A percentile compares a stretch with the other conserved stretches of the same genome.
These are phyloP conservation scores for Chara braunii DNA, from an alignment of 139 green algal species.

Conservation along the genomic window DNA sequence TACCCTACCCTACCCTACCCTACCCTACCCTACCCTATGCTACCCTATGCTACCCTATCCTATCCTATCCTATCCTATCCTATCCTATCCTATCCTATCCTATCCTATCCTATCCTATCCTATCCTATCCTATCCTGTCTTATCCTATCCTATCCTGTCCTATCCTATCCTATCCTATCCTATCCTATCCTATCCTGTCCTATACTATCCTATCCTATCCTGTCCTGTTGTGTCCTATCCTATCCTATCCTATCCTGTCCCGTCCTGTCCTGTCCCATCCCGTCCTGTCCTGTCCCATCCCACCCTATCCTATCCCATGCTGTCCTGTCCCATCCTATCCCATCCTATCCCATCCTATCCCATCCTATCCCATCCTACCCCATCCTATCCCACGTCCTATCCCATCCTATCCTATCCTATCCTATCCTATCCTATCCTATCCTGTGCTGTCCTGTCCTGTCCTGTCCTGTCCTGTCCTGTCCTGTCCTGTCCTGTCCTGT, in stretches of 20 bases:
- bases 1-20: not conserved
- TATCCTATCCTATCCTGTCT: constrained; percentile 23
- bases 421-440: constrained; percentile 2
- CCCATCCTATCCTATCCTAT: constrained; percentile 21
- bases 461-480: constrained; percentile 7
- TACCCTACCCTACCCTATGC: not conserved
- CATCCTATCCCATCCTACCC: constrained; percentile 28
- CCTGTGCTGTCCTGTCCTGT: constrained; percentile 10
- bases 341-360: constrained; percentile 26
- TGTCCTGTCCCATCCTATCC: constrained; percentile 17
- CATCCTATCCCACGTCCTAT: constrained; percentile 24
- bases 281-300: constrained; percentile 8
- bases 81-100: constrained; percentile 19
- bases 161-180: constrained; percentile 30
- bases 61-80: constrained; percentile 18
- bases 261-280: constrained; percentile 21
- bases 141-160: constrained; percentile 16
- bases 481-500: constrained; percentile 16
- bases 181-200: constrained; percentile 17
- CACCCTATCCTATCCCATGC: constrained; percentile 28
- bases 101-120: constrained; percentile 25
- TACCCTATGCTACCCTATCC: constrained; percentile 22
- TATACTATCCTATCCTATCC: constrained; percentile 14
- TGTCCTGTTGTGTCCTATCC: constrained; percentile 20
- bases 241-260: constrained; percentile 23